A percentile compares a stretch with the other conserved stretches of the same genome.
Evolutionary conservation across 2,329 filamentous ascomycete genomes (phyloP).

Genomic region (Beauveria sp.): DNA sequence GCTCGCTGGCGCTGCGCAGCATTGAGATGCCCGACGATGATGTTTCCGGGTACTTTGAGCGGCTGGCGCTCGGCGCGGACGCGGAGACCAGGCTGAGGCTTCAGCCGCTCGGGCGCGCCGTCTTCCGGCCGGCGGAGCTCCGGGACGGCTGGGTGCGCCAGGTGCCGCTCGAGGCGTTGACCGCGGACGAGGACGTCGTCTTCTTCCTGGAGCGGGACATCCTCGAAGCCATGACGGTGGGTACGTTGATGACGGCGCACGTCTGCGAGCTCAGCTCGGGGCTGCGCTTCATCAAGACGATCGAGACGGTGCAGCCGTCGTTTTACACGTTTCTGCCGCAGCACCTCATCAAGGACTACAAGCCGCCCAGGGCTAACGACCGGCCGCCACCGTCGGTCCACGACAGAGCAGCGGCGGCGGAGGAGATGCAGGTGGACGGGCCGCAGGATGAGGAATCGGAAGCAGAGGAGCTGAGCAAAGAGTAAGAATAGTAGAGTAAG

Average conservation of each 20-base stretch:
- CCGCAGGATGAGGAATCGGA: slow-evolving; percentile 11
- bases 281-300: slow-evolving; percentile 55
- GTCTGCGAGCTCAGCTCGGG: slow-evolving; percentile 55
- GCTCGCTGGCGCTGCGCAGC: slow-evolving; percentile 52
- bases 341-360: slow-evolving; percentile 61
- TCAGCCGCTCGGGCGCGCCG: slow-evolving; percentile 37
- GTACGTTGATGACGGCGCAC: slow-evolving; percentile 53
- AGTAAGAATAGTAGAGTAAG: background rate
- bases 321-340: slow-evolving; percentile 62
- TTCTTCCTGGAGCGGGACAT: slow-evolving; percentile 62
- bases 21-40: slow-evolving; percentile 40
- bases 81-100: slow-evolving; percentile 24
- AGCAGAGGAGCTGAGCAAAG: background rate
- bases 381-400: slow-evolving; percentile 39
- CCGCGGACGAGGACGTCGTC: slow-evolving; percentile 17
- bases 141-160: slow-evolving; percentile 40
- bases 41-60: slow-evolving; percentile 35
- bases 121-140: slow-evolving; percentile 36
- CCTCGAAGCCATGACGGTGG: slow-evolving; percentile 46
- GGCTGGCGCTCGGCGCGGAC: slow-evolving; percentile 24
- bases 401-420: slow-evolving; percentile 20
- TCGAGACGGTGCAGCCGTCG: slow-evolving; percentile 47
- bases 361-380: slow-evolving; percentile 40
- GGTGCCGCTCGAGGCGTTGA: slow-evolving; percentile 11
- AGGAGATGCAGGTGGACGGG: slow-evolving; percentile 16